These are phyloP conservation scores for Mycena galopus DNA, from an alignment of 768 basidiomycete genomes.

Conservation along the genomic window DNA sequence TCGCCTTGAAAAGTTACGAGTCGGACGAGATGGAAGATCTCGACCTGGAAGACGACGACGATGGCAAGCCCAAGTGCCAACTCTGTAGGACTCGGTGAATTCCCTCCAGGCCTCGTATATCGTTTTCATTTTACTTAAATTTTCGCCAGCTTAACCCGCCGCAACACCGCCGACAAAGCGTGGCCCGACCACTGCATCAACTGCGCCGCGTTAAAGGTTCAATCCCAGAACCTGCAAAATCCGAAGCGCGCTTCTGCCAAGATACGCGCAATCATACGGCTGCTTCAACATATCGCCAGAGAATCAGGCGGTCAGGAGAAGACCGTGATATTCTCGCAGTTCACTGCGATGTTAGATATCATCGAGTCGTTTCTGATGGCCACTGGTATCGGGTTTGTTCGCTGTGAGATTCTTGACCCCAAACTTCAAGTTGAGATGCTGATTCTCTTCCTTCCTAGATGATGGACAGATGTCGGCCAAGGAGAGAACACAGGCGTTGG, in stretches of 20 bases:
- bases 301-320: constrained; percentile 77
- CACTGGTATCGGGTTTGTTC: constrained; percentile 76
- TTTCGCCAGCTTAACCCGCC: constrained; percentile 50
- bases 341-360: constrained; percentile 88
- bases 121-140: constrained; percentile 4
- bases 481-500: constrained; percentile 80
- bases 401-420: constrained; percentile 73
- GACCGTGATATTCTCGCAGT: constrained; percentile 97
- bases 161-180: constrained; percentile 54
- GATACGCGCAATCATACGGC: constrained; percentile 81
- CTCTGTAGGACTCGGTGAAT: constrained; percentile 23
- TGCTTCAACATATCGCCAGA: constrained; percentile 74
- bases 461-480: constrained; percentile 88
- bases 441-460: constrained; percentile 62
- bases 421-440: background rate
- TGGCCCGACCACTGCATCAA: constrained; percentile 63
- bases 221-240: constrained; percentile 59
- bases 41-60: constrained; percentile 80
- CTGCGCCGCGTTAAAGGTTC: constrained; percentile 67
- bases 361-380: constrained; percentile 86
- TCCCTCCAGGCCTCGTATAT: background rate
- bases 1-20: constrained; percentile 84
- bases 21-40: constrained; percentile 80
- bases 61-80: constrained; percentile 64
- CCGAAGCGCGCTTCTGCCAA: constrained; percentile 90